Base-by-base conservation (phyloP, 225 moss, liverwort and hornwort genomes). In the Physcomitrellopsis africana region DNA sequence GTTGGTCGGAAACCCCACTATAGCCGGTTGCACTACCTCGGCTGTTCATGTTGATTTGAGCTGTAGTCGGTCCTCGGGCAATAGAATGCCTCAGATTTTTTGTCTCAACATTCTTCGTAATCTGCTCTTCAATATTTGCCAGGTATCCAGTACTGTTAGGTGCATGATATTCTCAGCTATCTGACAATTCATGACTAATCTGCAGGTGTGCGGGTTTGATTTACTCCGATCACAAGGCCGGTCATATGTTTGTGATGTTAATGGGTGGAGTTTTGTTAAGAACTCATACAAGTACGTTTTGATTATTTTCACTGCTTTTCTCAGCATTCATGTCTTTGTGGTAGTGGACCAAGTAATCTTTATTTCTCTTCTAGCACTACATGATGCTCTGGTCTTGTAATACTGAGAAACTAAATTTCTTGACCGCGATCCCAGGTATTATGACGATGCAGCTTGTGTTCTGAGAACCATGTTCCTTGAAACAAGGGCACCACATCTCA, bases 201-300 rank as follows among this genome's bases (percentile, higher is more conserved):
- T 73, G 80, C 85, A 99, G 99, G 99, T 99, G 0, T 99, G 99
- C 82, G 99, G 99, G 55, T 99, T 99, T 76, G 99, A 99, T 86
- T 88, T 99, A 46, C 90, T 99, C 47, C 87, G 99, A 80, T 99
- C 99, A 73, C 99, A 99, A 89, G 99, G 99, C 73, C 84, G 93
- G 72, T 99, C 99, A 53, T 99, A 95, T 83, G 95, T 99, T 67
- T 99, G 99, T 87, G 99, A 99, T 82, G 99, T 99, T 29, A 99
- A 99, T 81, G 99, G 99, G 73, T 99, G 99, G 99, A 99, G 99
- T 81, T 99, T 99, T 76, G 99, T 99, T 7, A 99, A 99, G 65
- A 99, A 99, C 51, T 99, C 99, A 1, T 89, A 99, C 86, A 99
- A 95, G 99, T 99, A 79, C 76, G 87, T 83, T 51, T 32, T 37